phyloP scores from a whole-genome alignment of 176 grass and related monocot genomes.

The Cenchrus fungigraminus region DNA sequence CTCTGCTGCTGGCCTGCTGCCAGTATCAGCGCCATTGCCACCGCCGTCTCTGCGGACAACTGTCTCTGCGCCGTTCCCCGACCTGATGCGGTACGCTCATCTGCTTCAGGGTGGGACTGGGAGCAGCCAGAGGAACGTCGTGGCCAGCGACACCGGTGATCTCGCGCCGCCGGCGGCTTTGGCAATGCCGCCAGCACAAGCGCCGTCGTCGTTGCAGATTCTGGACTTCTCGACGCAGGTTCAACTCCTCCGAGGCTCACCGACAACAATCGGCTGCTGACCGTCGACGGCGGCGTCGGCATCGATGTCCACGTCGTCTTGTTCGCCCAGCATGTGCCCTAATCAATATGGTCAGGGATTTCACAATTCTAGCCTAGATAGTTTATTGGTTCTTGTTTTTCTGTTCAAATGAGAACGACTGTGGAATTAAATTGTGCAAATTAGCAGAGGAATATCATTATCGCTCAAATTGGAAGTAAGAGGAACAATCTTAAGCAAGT shows the following conservation, averaged over 20 bases:
- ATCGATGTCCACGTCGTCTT: background rate
- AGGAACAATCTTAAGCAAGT: background rate
- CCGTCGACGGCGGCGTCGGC: background rate
- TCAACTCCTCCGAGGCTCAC: slow-evolving; percentile 4
- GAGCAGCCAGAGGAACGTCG: background rate
- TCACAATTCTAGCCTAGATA: background rate
- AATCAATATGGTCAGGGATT: slow-evolving; percentile 20
- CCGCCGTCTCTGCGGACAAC: background rate
- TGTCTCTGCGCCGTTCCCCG: slow-evolving; percentile 38
- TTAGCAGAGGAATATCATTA: background rate
- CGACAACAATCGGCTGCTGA: background rate
- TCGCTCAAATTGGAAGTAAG: background rate
- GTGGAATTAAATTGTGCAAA: background rate
- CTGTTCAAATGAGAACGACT: background rate
- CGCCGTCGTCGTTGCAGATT: slow-evolving; percentile 24
- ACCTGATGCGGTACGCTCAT: slow-evolving; percentile 63
- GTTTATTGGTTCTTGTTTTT: background rate
- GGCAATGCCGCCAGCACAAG: background rate
- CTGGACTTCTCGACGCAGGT: slow-evolving; percentile 47
- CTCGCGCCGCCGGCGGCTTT: background rate
- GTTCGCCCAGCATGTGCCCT: slow-evolving; percentile 26
- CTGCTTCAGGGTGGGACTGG: slow-evolving; percentile 47
- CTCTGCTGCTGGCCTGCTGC: background rate
- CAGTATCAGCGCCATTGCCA: too few species aligned
- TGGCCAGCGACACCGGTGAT: too few species aligned